These are phyloP conservation scores for Keqinozyma sinolaborantium DNA, from an alignment of 1,139 yeast species.

Conservation along the genomic window DNA sequence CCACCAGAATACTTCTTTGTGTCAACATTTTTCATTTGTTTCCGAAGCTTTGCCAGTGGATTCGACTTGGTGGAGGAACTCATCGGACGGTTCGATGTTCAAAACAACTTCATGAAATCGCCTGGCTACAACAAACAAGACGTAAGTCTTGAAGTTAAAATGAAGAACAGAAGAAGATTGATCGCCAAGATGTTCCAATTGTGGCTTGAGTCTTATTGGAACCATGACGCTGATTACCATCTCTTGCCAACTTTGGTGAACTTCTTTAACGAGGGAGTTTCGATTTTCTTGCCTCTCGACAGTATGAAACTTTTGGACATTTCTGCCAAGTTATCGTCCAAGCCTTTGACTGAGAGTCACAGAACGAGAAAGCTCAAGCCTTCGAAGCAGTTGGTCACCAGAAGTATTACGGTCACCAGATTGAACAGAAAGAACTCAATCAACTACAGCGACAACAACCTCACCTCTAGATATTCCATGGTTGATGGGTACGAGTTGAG, in stretches of 20 bases:
- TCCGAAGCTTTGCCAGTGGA: conserved; percentile 71
- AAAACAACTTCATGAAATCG: conserved; percentile 26
- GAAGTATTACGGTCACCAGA: conserved; percentile 39
- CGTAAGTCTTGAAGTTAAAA: conserved; percentile 44
- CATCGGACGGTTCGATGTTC: conserved; percentile 60
- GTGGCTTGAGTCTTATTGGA: conserved; percentile 93
- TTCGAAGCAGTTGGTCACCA: conserved; percentile 36
- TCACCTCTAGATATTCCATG: conserved; percentile 37
- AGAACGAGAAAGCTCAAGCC: conserved; percentile 10
- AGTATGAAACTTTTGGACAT: conserved; percentile 57
- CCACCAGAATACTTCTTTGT: conserved; percentile 70
- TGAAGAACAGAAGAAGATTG: conserved; percentile 63
- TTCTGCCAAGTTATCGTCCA: conserved; percentile 52
- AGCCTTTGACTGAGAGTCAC: conserved; percentile 28
- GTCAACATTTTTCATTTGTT: conserved; percentile 78
- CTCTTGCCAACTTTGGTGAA: conserved; percentile 67
- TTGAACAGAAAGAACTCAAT: conserved; percentile 20
- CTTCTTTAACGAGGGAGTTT: conserved; percentile 72
- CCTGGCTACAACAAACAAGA: conserved; percentile 26
- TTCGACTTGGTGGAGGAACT: conserved; percentile 68
- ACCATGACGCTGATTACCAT: conserved; percentile 54
- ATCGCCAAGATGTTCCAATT: conserved; percentile 66
- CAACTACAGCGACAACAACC: conserved; percentile 15
- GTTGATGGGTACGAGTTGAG: conserved; percentile 52
- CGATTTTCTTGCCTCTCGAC: conserved; percentile 57